Evolutionary conservation across 306 rosid species (phyloP), one percentile per base, ranked within the genome.

Genomic region (Prunus mira): DNA sequence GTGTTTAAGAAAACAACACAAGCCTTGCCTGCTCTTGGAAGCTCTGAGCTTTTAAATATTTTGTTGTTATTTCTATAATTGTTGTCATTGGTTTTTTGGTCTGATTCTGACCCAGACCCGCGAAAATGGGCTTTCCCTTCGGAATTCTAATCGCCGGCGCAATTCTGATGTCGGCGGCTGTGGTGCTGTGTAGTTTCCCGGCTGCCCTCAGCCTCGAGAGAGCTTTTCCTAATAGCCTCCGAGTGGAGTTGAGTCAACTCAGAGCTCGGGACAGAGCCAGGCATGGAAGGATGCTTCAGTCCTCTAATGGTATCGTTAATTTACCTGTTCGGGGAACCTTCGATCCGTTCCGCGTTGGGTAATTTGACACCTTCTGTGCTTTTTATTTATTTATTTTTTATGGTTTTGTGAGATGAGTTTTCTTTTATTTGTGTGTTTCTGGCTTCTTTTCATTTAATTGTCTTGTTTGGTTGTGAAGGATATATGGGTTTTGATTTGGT

Each of bases 281-380:
- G 80, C 97, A 92, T 83, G 87, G 90, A 49, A 85, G 98, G 79
- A 83, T 91, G 82, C 78, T 91, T 90, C 98, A 92, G 77, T 83
- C 93, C 71, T 75, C 88, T 0, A 67, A 65, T 67, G 97, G 96
- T 13, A 89, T 96, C 30, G 79, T 86, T 5, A 93, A 92, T 91
- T 91, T 96, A 47, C 45, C 82, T 2, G 92, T 96, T 11, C 76
- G 70, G 6, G 99, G 99, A 27, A 92, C 92, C 54, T 92, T 79
- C 82, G 88, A 96, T 84, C 99, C 99, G 41, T 91, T 61, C 78
- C 82, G 86, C 27, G 98, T 91, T 65, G 99, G 99, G 99, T 96
- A 88, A 79, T 72, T 74, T 52, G 49, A 70, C 69, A 34, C 46
- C 10, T 46, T 49, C 54, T 67, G 12, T 24, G 19, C 19, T 52